A percentile compares a stretch with the other conserved stretches of the same genome.
Conservation (phyloP, 2,329 filamentous ascomycete species). For the Juglanconis sp. region DNA sequence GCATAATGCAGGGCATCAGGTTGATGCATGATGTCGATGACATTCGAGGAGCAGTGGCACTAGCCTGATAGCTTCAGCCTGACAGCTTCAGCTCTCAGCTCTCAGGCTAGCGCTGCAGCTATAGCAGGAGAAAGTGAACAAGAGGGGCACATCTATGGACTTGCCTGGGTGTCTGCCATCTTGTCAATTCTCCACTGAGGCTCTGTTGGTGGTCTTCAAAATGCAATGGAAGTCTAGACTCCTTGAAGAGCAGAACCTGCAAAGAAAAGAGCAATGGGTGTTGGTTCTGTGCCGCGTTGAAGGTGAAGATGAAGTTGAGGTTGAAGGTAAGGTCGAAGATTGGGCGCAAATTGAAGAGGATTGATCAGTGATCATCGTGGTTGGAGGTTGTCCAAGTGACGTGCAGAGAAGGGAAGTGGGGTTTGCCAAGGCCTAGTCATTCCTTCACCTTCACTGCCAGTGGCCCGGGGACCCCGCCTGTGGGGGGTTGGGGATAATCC, state of each 20-base stretch:
- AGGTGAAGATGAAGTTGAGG: background rate
- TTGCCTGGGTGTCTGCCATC: constrained; percentile 19
- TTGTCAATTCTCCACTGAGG: background rate
- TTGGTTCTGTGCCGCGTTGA: background rate
- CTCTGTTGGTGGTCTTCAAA: background rate
- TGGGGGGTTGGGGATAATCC: no score
- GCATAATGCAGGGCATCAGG: background rate
- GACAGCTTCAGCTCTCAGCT: background rate
- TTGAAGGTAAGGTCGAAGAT: background rate
- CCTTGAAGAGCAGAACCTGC: no score
- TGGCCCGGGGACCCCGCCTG: no score
- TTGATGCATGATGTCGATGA: no score
- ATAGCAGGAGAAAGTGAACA: background rate
- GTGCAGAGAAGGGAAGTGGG: constrained; percentile 18
- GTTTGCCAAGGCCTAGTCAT: background rate
- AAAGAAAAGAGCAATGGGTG: background rate
- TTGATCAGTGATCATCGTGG: background rate
- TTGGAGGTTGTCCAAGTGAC: constrained; percentile 17
- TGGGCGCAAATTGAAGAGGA: background rate
- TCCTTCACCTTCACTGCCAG: no score
- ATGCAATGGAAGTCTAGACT: no score
- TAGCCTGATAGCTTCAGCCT: background rate
- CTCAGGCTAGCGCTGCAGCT: background rate
- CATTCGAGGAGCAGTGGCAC: no score
- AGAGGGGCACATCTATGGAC: background rate